A percentile compares a stretch with the other conserved stretches of the same genome.
Conservation (phyloP, 352 stramenopile species). For the Globisporangium megalacanthum region DNA sequence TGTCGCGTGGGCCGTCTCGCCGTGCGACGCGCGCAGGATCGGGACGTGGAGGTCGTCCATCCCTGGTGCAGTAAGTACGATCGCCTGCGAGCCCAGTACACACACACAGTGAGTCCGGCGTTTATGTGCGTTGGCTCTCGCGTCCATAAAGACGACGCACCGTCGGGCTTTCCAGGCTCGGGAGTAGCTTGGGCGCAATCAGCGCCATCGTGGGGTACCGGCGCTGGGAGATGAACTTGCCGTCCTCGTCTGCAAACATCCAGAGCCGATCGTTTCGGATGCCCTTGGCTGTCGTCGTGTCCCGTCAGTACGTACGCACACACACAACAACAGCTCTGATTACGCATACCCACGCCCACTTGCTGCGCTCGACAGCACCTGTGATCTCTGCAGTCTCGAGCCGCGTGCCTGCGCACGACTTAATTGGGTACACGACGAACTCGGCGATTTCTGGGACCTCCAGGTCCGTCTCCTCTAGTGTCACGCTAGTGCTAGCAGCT, state of each 20-base stretch:
- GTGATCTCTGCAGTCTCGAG: conserved; percentile 41
- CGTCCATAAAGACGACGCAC: conserved; percentile 10
- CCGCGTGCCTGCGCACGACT: conserved; percentile 68
- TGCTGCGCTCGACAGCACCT: neutral
- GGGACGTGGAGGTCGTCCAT: conserved; percentile 61
- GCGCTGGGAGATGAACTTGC: conserved; percentile 70
- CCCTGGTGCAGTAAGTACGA: conserved; percentile 55
- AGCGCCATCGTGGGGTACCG: conserved; percentile 60
- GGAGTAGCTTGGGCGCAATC: conserved; percentile 48
- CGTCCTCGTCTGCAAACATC: conserved; percentile 64
- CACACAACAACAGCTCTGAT: conserved; percentile 3
- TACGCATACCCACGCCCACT: neutral
- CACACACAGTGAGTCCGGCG: neutral
- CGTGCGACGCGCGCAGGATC: conserved; percentile 29
- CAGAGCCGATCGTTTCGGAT: conserved; percentile 69
- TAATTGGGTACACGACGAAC: conserved; percentile 79
- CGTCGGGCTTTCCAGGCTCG: conserved; percentile 36
- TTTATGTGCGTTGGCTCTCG: too few relatives aligned
- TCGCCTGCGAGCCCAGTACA: conserved; percentile 13
- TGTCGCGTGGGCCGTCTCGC: conserved; percentile 27
- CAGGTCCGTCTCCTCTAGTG: conserved; percentile 19
- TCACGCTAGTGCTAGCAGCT: conserved; percentile 6
- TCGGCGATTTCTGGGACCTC: conserved; percentile 30
- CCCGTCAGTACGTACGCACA: neutral
- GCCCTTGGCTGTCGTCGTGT: conserved; percentile 27